phyloP scores from a whole-genome alignment of 129 eudicot genomes.

The Arctium lappa region DNA sequence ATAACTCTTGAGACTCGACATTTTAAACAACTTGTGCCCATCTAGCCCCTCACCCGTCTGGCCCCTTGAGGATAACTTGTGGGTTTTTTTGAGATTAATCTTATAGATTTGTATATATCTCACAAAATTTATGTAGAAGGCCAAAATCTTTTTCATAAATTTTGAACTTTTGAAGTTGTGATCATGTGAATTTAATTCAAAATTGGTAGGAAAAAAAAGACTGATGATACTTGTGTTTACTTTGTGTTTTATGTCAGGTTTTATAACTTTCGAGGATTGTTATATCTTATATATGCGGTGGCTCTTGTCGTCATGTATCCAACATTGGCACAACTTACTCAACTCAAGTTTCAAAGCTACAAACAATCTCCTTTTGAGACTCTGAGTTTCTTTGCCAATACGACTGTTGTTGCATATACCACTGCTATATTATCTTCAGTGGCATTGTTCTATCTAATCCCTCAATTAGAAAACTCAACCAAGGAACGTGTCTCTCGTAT shows the following conservation, averaged over 20 bases:
- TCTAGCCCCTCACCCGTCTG: too few species aligned
- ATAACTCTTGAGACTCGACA: too few species aligned
- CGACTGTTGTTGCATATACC: neutral
- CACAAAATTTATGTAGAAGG: too few species aligned
- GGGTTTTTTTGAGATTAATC: too few species aligned
- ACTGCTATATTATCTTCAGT: neutral
- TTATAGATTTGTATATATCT: too few species aligned
- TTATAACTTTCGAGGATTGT: neutral
- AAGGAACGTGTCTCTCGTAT: neutral
- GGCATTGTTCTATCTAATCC: neutral
- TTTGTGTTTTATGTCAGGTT: neutral
- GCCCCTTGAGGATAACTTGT: too few species aligned
- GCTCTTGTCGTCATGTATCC: slow-evolving; percentile 13
- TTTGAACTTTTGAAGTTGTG: too few species aligned
- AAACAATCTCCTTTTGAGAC: neutral
- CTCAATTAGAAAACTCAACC: neutral
- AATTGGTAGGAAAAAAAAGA: too few species aligned
- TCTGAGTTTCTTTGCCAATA: neutral
- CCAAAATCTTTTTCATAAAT: too few species aligned
- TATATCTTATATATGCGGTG: neutral
- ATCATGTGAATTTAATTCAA: too few species aligned
- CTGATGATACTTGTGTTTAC: too few species aligned
- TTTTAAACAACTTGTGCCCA: too few species aligned
- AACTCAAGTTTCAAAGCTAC: slow-evolving; percentile 8
- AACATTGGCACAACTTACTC: neutral